phyloP scores from a whole-genome alignment of 257 asterid genomes.

The Fraxinus americana region DNA sequence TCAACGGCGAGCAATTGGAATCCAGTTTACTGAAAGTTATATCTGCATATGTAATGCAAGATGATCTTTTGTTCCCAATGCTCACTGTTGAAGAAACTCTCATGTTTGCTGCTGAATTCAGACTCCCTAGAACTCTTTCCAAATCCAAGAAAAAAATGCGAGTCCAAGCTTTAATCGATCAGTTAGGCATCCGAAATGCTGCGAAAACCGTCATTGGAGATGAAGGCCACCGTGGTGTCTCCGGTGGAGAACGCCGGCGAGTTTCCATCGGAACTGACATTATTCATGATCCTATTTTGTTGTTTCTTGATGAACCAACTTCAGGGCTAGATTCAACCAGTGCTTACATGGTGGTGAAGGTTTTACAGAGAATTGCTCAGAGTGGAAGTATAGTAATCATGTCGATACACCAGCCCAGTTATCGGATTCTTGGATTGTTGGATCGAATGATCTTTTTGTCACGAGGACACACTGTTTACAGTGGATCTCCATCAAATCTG shows the following conservation, averaged over 20 bases:
- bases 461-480: constrained; percentile 40
- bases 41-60: constrained; percentile 58
- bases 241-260: constrained; percentile 52
- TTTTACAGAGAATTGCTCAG: constrained; percentile 45
- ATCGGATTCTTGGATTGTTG: constrained; percentile 41
- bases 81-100: constrained; percentile 52
- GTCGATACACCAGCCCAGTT: constrained; percentile 57
- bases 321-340: constrained; percentile 56
- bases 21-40: constrained; percentile 43
- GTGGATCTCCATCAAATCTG: constrained; percentile 35
- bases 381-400: constrained; percentile 53
- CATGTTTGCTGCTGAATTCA: constrained; percentile 44
- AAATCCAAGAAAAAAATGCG: constrained; percentile 38
- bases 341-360: constrained; percentile 49
- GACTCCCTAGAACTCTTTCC: constrained; percentile 41
- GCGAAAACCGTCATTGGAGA: constrained; percentile 40
- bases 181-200: constrained; percentile 37
- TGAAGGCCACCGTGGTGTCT: constrained; percentile 48
- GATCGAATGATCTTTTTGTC: constrained; percentile 42
- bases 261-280: constrained; percentile 51
- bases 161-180: constrained; percentile 45
- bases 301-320: constrained; percentile 55
- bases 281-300: constrained; percentile 47
- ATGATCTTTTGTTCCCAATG: constrained; percentile 47
- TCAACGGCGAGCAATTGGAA: constrained; percentile 44